Percentiles rank a stretch among this genome's conserved stretches.
Evolutionary conservation across 2,329 filamentous ascomycete genomes (phyloP).

Genomic region (Apiospora marii): DNA sequence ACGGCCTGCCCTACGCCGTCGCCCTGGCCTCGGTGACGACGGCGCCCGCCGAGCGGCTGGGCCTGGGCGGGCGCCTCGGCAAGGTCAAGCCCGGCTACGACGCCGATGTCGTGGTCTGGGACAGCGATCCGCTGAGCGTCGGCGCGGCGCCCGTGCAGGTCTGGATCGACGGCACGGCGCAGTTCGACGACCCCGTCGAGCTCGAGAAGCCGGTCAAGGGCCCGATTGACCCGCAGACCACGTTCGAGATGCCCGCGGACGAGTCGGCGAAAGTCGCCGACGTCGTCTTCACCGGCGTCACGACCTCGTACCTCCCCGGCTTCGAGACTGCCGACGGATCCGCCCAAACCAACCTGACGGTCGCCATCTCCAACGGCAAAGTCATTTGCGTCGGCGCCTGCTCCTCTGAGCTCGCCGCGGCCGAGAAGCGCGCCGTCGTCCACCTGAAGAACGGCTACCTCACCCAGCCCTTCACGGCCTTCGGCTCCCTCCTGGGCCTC

Average conservation of each 20-base stretch:
- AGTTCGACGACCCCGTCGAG: constrained; percentile 63
- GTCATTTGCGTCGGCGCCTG: constrained; percentile 66
- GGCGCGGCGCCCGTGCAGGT: constrained; percentile 68
- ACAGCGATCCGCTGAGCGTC: constrained; percentile 67
- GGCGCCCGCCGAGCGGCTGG: constrained; percentile 64
- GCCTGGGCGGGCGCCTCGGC: constrained; percentile 64
- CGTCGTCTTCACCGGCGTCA: constrained; percentile 65
- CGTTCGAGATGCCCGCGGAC: constrained; percentile 51
- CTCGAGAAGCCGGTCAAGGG: constrained; percentile 56
- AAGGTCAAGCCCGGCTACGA: constrained; percentile 69
- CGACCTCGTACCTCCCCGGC: constrained; percentile 57
- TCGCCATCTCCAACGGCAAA: constrained; percentile 60
- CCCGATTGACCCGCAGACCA: constrained; percentile 49
- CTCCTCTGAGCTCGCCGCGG: constrained; percentile 49
- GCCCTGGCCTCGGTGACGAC: constrained; percentile 66
- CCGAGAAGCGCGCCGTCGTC: constrained; percentile 48
- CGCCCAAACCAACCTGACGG: constrained; percentile 46
- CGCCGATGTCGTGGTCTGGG: constrained; percentile 69
- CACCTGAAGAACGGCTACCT: constrained; percentile 66
- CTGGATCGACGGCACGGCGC: constrained; percentile 68
- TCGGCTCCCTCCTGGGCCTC: constrained; percentile 66
- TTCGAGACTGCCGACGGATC: constrained; percentile 32
- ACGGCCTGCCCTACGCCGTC: constrained; percentile 67
- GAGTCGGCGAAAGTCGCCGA: constrained; percentile 48
- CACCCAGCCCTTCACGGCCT: constrained; percentile 66